Percentiles rank a stretch among this genome's conserved stretches.
Evolutionary conservation across 2,329 filamentous ascomycete genomes (phyloP).

Genomic region (Pseudogymnoascus sp.): DNA sequence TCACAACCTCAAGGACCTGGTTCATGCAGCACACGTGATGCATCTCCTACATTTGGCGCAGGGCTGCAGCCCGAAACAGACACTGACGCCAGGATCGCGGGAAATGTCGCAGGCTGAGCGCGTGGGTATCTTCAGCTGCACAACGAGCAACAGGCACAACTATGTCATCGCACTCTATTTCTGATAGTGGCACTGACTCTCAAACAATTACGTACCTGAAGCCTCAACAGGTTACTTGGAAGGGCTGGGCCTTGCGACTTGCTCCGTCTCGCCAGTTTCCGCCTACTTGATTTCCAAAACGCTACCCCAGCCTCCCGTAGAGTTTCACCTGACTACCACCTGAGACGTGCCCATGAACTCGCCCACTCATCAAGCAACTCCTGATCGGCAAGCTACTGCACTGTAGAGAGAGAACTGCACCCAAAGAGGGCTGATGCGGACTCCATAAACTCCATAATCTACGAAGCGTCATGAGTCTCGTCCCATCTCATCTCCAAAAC

Average conservation of each 20-base stretch:
- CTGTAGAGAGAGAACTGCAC: not conserved
- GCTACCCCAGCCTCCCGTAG: not conserved
- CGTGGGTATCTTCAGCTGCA: not conserved
- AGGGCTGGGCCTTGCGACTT: not conserved
- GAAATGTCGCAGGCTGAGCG: not conserved
- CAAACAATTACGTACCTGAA: slow-evolving; percentile 1
- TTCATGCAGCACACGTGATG: not conserved
- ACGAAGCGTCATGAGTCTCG: not conserved
- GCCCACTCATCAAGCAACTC: not conserved
- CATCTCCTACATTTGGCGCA: not conserved
- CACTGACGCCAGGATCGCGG: not conserved
- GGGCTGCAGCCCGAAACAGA: not conserved
- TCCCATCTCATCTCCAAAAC: slow-evolving; percentile 6
- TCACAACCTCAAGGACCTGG: not conserved
- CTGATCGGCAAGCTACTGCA: slow-evolving; percentile 1
- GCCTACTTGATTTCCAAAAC: not conserved
- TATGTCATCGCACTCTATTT: slow-evolving; percentile 5
- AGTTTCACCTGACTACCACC: not conserved
- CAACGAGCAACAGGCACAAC: not conserved
- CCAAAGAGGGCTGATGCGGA: not conserved
- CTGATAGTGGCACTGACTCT: not conserved
- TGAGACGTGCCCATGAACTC: slow-evolving; percentile 4
- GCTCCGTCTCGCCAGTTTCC: not conserved
- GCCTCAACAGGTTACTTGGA: not conserved
- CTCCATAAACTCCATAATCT: slow-evolving; percentile 2